Evolutionary conservation across 2,329 filamentous ascomycete genomes (phyloP), one percentile per base, ranked within the genome.

Genomic region (Colletotrichum lupini): DNA sequence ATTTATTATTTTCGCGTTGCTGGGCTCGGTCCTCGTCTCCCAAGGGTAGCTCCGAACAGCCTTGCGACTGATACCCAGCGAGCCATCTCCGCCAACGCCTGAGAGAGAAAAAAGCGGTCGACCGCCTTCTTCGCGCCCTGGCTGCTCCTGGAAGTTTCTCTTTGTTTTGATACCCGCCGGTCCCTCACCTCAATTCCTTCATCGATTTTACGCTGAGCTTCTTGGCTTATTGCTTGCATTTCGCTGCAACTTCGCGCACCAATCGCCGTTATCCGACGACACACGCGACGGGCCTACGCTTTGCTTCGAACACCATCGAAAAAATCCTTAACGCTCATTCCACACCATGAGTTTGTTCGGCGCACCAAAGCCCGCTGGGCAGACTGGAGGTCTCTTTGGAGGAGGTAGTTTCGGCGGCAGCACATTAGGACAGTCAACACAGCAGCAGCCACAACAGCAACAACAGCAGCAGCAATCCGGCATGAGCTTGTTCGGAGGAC

Each of bases 401-500:
- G 78, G 80, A 53, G 77, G 80, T 26, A 68, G 85, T 5, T 85
- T 85, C 53, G 77, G 74, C 5, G 62, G 68, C 65, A 64, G 68
- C 72, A 63, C 71, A 6, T 70, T 78, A 60, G 83, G 82, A 65
- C 82, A 85, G 74, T 77, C 82, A 14, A 83, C 83, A 75, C 82
- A 83, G 68, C 78, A 79, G 67, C 76, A 78, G 22, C 63, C 60
- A 49, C 79, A 76, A 72, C 80, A 80, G 62, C 83, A 80, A 67
- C 67, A 81, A 82, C 67, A 77, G 79, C 16, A 78, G 79, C 74
- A 77, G 35, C 76, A 81, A 69, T 69, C 73, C 37, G 68, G 75
- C 42, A 79, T 80, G 46, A 81, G 81, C 56, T 57, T 87, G 6
- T 87, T 88, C 73, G 84, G 42, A 49, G 42, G 84, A 52, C 81